Conservation (phyloP, 2,329 filamentous ascomycete genomes). For the Xylaria digitata region DNA sequence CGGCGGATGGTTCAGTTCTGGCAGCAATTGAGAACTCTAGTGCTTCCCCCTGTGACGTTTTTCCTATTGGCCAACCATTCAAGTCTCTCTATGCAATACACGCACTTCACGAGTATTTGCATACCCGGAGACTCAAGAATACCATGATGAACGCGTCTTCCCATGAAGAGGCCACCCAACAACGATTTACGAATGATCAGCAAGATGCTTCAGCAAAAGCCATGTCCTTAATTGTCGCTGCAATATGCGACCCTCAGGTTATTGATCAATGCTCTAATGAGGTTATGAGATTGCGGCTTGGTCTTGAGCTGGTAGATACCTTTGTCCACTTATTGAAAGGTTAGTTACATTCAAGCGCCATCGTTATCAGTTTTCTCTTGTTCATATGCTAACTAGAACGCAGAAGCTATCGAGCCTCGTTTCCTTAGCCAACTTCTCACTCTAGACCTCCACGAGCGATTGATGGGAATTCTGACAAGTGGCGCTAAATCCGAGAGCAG, state of each 20-base stretch:
- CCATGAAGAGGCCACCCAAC: slow-evolving; percentile 40
- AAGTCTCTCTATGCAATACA: slow-evolving; percentile 79
- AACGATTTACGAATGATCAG: slow-evolving; percentile 44
- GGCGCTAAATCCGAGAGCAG: slow-evolving; percentile 42
- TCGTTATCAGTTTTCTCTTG: neutral
- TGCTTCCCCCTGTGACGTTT: slow-evolving; percentile 69
- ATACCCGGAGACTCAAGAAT: slow-evolving; percentile 51
- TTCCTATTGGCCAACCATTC: slow-evolving; percentile 76
- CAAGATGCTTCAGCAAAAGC: slow-evolving; percentile 56
- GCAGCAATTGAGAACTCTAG: slow-evolving; percentile 66
- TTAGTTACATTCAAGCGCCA: slow-evolving; percentile 46
- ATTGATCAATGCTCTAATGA: slow-evolving; percentile 58
- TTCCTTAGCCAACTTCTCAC: slow-evolving; percentile 42
- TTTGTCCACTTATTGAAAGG: slow-evolving; percentile 67
- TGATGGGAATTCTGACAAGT: slow-evolving; percentile 42
- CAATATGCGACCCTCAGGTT: slow-evolving; percentile 69
- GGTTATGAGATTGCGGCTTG: slow-evolving; percentile 61
- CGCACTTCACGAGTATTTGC: slow-evolving; percentile 72
- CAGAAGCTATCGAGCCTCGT: slow-evolving; percentile 45
- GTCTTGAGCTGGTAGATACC: slow-evolving; percentile 66
- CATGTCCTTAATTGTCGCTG: slow-evolving; percentile 67
- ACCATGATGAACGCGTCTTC: slow-evolving; percentile 44
- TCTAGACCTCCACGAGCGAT: slow-evolving; percentile 40
- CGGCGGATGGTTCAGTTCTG: slow-evolving; percentile 72
- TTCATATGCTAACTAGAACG: slow-evolving; percentile 37